phyloP scores from a whole-genome alignment of 2,329 filamentous ascomycete genomes.

The Aureobasidium subglaciale region DNA sequence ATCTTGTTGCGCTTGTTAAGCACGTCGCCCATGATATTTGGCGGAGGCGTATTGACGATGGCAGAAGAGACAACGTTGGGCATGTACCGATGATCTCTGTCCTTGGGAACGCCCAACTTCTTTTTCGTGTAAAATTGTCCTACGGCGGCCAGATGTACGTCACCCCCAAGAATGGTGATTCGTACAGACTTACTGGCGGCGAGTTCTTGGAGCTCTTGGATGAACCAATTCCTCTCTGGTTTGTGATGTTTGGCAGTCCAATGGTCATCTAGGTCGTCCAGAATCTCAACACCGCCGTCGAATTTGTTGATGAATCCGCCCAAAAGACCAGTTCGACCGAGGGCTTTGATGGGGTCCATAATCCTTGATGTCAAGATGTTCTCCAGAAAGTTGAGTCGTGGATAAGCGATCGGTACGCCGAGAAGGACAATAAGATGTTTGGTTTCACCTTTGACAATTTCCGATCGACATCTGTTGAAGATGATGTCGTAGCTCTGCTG shows the following conservation, averaged over 20 bases:
- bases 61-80: conserved; percentile 90
- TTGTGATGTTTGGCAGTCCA: conserved; percentile 98
- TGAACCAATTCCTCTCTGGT: conserved; percentile 73
- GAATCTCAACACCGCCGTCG: conserved; percentile 82
- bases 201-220: conserved; percentile 87
- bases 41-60: conserved; percentile 86
- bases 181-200: conserved; percentile 88
- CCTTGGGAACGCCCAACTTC: conserved; percentile 67
- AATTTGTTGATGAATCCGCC: conserved; percentile 79
- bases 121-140: conserved; percentile 94
- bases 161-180: conserved; percentile 85
- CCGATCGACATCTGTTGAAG: conserved; percentile 75
- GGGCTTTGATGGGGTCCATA: conserved; percentile 82
- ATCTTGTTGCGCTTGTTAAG: conserved; percentile 86
- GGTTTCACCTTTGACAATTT: conserved; percentile 75
- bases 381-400: conserved; percentile 50
- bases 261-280: conserved; percentile 90
- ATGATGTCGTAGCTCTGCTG: conserved; percentile 79
- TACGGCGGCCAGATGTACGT: conserved; percentile 86
- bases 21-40: conserved; percentile 80
- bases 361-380: conserved; percentile 71
- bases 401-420: conserved; percentile 56
- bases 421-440: conserved; percentile 85
- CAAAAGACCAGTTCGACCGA: conserved; percentile 74
- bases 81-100: conserved; percentile 94